These are phyloP conservation scores for Fusarium austroafricanum DNA, from an alignment of 2,329 filamentous ascomycete species.

Conservation along the genomic window DNA sequence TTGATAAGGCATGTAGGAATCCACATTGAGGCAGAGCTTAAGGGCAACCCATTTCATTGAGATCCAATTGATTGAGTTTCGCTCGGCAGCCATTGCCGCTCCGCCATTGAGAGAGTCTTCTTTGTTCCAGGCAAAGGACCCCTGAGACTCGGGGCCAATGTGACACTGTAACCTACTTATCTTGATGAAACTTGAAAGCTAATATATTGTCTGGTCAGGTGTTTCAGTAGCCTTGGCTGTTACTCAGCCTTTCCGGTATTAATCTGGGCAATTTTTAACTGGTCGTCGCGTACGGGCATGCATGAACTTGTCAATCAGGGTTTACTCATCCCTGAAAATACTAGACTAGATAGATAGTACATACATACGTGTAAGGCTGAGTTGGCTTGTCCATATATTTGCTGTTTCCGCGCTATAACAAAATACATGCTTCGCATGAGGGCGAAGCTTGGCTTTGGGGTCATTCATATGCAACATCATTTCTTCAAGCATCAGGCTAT, in stretches of 20 bases:
- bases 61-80: background rate
- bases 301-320: background rate
- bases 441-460: background rate
- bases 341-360: background rate
- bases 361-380: background rate
- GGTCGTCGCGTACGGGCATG: background rate
- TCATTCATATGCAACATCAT: background rate
- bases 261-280: background rate
- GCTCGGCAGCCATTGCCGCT: background rate
- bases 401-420: background rate
- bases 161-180: background rate
- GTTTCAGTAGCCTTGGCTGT: background rate
- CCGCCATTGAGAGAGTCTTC: background rate
- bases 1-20: no score
- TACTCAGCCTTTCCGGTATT: background rate
- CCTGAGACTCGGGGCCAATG: background rate
- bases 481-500: background rate
- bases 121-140: background rate
- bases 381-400: background rate
- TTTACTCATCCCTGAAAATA: background rate
- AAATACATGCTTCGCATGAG: background rate
- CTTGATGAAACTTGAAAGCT: slow-evolving; percentile 8
- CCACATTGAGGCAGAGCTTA: background rate
- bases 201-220: slow-evolving; percentile 2
- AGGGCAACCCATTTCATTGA: background rate